Evolutionary conservation across 2,329 filamentous ascomycete genomes (phyloP), one percentile per base, ranked within the genome.

Genomic region (Ceratocystis albifundus): DNA sequence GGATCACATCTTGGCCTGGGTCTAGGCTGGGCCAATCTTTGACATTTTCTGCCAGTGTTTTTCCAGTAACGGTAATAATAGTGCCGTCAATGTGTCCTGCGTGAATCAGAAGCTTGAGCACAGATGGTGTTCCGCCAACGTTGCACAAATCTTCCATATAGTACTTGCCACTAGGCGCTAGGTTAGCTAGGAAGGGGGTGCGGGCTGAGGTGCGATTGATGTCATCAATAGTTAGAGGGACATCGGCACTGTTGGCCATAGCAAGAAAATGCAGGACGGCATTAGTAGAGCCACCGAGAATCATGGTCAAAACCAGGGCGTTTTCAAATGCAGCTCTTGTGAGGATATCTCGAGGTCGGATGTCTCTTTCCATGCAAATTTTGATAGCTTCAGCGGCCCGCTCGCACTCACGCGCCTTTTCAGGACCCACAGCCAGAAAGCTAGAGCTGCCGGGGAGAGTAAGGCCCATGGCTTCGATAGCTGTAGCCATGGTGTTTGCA

Each of bases 401-500:
- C 73, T 88, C 84, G 74, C 91, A 96, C 77, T 96, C 91, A 46
- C 90, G 86, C 76, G 88, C 85, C 77, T 96, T 96, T 61, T 90
- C 85, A 0, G 90, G 89, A 2, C 87, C 89, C 20, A 84, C 81
- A 0, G 91, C 91, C 1, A 90, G 90, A 65, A 86, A 94, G 0
- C 88, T 92, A 0, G 89, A 92, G 0, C 89, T 94, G 0, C 90
- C 90, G 0, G 91, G 90, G 6, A 96, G 80, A 0, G 86, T 86
- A 36, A 96, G 80, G 32, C 91, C 91, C 82, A 96, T 90, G 53
- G 89, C 89, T 78, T 96, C 90, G 70, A 96, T 90, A 15, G 89
- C 89, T 0, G 89, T 93, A 3, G 90, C 89, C 89, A 96, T 93
- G 28, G 90, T 96, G 77, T 96, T 96, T 70, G 91, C 91, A 0